Base-by-base conservation (phyloP, 768 basidiomycete genomes). In the Tylopilus cervinicoccineus region DNA sequence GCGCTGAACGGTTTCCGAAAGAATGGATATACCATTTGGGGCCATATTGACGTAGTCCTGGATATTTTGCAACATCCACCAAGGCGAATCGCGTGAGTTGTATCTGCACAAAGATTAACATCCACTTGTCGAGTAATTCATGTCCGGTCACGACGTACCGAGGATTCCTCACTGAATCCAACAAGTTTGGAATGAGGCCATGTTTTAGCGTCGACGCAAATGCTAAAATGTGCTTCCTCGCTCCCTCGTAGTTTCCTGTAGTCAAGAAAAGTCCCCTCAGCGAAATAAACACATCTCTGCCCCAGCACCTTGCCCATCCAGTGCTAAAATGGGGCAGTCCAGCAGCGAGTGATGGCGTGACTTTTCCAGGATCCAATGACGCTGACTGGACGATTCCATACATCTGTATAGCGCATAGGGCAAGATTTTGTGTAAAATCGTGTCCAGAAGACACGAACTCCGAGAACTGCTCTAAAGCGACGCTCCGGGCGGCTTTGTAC, bases 11-110 rank as follows among this genome's bases (percentile, higher is more conserved):
- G 73, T 70, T 59, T 95, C 93, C 2, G 81, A 75, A 26, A 98
- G 79, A 48, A 98, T 77, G 0, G 82, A 72, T 24, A 86, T 60
- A 1, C 96, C 96, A 53, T 92, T 86, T 0, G 96, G 94, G 1
- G 88, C 91, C 65, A 76, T 84, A 38, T 70, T 71, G 19, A 81
- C 84, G 64, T 97, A 98, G 65, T 98, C 93, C 61, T 98, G 96
- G 46, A 99, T 96, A 62, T 88, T 96, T 65, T 99, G 95, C 50
- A 97, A 66, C 89, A 98, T 95, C 92, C 93, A 98, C 95, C 94
- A 98, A 5, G 96, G 95, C 7, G 92, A 93, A 64, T 99, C 96
- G 44, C 96, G 85, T 5, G 92, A 98, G 67, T 98, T 98, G 68
- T 93, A 94, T 52, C 88, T 88, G 51, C 9, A 34, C 17, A 7